phyloP scores from a whole-genome alignment of 1,284 basidiomycete genomes.

The Dichomitus squalens region DNA sequence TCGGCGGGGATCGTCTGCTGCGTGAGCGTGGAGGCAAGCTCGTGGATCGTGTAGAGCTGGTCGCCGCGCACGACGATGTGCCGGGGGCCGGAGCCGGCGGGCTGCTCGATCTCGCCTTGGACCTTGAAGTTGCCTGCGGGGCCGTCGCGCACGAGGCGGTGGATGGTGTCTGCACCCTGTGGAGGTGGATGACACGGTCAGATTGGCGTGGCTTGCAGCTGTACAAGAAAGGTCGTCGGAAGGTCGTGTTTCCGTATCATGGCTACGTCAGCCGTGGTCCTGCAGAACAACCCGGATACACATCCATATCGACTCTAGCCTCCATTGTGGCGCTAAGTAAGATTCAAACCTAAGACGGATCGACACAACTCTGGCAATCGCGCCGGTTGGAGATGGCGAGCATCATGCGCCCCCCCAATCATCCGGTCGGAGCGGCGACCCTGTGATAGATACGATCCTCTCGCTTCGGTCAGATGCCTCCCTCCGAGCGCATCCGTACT shows the following conservation, averaged over 20 bases:
- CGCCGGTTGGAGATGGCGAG: neutral
- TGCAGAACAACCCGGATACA: neutral
- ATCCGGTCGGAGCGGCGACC: neutral
- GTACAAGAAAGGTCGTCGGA: too few species aligned
- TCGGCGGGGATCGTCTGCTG: constrained; percentile 58
- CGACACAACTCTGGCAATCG: neutral
- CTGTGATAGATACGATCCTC: neutral
- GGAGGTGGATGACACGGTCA: neutral
- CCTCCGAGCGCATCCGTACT: neutral
- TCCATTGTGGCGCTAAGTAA: neutral
- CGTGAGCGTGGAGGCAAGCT: constrained; percentile 62
- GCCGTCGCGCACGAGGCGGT: constrained; percentile 51
- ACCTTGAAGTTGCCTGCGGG: constrained; percentile 49
- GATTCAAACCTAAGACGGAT: neutral
- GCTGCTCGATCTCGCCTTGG: constrained; percentile 63
- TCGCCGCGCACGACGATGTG: constrained; percentile 59
- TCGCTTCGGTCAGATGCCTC: neutral
- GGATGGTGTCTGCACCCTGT: constrained; percentile 66
- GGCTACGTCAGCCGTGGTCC: too few species aligned
- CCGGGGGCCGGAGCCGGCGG: constrained; percentile 64
- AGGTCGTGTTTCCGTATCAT: too few species aligned
- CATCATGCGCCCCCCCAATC: neutral
- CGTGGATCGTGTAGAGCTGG: constrained; percentile 64
- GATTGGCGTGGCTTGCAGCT: neutral
- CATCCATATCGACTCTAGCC: neutral